phyloP scores from a whole-genome alignment of 2,329 filamentous ascomycete species.

The Penicillium psychrosexuale region DNA sequence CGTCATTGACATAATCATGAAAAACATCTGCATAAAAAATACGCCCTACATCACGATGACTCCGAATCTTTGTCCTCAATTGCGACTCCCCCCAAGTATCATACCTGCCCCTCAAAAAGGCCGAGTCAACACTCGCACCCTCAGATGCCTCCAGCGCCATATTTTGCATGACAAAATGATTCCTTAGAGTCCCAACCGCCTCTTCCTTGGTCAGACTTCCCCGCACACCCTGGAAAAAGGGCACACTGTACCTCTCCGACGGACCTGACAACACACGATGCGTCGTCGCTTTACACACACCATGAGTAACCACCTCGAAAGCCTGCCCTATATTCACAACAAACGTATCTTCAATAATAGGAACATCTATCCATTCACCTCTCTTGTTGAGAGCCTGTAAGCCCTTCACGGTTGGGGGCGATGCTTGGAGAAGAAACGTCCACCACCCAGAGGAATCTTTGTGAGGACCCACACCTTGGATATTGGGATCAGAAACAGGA shows the following conservation, averaged over 20 bases:
- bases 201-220: not conserved
- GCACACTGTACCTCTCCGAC: not conserved
- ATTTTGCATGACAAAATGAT: slow-evolving; percentile 21
- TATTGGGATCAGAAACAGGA: not conserved
- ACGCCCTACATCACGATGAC: slow-evolving; percentile 49
- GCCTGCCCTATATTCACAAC: not conserved
- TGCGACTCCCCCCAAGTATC: slow-evolving; percentile 57
- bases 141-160: slow-evolving; percentile 38
- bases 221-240: not conserved
- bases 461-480: slow-evolving; percentile 60
- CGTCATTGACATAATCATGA: slow-evolving; percentile 40
- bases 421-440: slow-evolving; percentile 62
- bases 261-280: not conserved
- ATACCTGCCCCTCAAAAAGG: slow-evolving; percentile 51
- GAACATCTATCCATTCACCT: not conserved
- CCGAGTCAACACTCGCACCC: slow-evolving; percentile 44
- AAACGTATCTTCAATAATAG: not conserved
- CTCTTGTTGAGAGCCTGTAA: not conserved
- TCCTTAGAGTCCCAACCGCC: not conserved
- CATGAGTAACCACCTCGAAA: not conserved
- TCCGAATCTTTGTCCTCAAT: slow-evolving; percentile 54
- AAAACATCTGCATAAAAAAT: slow-evolving; percentile 50
- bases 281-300: not conserved
- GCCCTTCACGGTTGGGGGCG: slow-evolving; percentile 45
- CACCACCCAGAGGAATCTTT: slow-evolving; percentile 64